A percentile compares a stretch with the other conserved stretches of the same genome.
These are phyloP conservation scores for Solanum okadae DNA, from an alignment of 257 asterid genomes.

Conservation along the genomic window DNA sequence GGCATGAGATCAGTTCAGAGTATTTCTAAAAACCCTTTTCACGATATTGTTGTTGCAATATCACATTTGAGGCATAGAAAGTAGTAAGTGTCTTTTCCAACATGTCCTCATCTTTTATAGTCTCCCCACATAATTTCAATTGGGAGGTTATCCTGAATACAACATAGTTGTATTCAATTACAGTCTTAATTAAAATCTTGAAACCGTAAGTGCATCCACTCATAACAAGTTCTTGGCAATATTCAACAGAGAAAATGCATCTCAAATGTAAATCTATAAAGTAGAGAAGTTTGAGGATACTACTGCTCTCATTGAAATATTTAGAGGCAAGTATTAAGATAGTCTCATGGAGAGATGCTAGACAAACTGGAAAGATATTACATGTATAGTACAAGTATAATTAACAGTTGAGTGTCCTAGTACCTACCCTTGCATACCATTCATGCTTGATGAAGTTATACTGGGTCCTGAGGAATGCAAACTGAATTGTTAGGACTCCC, in stretches of 20 bases:
- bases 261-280: not conserved
- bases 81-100: too few relatives aligned
- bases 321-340: not conserved
- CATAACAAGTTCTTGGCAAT: too few relatives aligned
- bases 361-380: not conserved
- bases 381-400: not conserved
- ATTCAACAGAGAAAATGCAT: not conserved
- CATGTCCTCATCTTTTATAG: too few relatives aligned
- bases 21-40: too few relatives aligned
- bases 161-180: too few relatives aligned
- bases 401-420: not conserved
- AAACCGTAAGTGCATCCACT: too few relatives aligned
- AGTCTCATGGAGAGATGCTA: not conserved
- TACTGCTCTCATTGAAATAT: not conserved
- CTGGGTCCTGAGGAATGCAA: conserved; percentile 28
- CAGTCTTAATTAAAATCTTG: too few relatives aligned
- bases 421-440: conserved; percentile 38
- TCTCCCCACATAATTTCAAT: too few relatives aligned
- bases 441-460: conserved; percentile 44
- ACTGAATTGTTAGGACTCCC: conserved; percentile 34
- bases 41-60: too few relatives aligned
- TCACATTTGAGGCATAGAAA: too few relatives aligned
- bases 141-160: too few relatives aligned
- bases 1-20: too few relatives aligned
- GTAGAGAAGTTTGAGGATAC: not conserved